These are phyloP conservation scores for Eucalyptus polyanthemos DNA, from an alignment of 345 rosid species.

Conservation along the genomic window DNA sequence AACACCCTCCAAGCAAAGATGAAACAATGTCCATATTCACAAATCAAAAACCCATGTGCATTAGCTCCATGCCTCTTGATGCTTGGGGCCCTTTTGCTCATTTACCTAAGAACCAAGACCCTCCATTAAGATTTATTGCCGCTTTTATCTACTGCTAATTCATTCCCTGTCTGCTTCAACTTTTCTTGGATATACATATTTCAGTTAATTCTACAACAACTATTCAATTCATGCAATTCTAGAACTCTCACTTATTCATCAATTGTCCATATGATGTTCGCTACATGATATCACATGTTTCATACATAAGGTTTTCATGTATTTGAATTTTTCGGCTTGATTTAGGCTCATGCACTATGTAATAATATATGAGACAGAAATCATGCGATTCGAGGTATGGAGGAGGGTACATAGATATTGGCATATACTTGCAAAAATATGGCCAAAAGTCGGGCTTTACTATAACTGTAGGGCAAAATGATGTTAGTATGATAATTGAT, in stretches of 20 bases:
- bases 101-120: background rate
- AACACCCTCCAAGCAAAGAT: background rate
- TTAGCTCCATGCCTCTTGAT: background rate
- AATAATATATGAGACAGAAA: background rate
- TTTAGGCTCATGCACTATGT: rapidly evolving
- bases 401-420: background rate
- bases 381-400: background rate
- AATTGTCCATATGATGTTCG: background rate
- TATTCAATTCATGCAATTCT: background rate
- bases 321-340: background rate
- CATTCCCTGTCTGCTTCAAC: background rate
- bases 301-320: background rate
- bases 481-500: background rate
- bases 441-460: background rate
- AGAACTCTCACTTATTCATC: background rate
- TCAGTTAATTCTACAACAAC: background rate
- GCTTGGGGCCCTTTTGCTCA: background rate
- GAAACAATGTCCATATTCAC: background rate
- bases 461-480: background rate
- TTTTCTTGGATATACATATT: background rate
- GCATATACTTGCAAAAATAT: background rate
- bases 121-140: background rate
- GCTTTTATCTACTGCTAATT: background rate
- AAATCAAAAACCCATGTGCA: background rate
- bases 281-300: background rate